Evolutionary conservation across 495 filamentous ascomycete species (phyloP), one percentile per base, ranked within the genome.

Genomic region (Acidiella bohemica): DNA sequence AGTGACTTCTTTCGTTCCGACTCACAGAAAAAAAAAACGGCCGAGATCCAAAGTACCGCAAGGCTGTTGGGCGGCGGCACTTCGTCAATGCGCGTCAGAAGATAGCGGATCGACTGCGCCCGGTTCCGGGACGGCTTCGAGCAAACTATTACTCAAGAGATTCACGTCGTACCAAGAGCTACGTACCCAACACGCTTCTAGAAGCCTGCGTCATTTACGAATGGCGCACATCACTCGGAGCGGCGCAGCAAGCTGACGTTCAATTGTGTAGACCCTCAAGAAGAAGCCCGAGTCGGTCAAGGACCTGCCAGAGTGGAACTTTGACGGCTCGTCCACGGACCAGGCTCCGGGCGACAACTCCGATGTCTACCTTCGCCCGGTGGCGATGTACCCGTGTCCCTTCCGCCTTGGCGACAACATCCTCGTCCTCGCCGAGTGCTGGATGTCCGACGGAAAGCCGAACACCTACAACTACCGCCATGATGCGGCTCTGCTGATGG

Each of bases 391-490:
- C 73, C 84, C 88, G 47, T 87, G 95, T 44, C 90, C 90, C 33
- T 87, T 95, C 83, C 81, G 90, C 49, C 49, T 71, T 67, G 61
- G 61, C 19, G 67, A 68, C 67, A 95, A 95, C 72, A 80, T 95
- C 61, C 75, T 87, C 51, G 90, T 97, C 44, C 80, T 97, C 56
- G 73, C 75, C 57, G 90, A 97, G 68, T 92, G 82, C 70, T 96
- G 85, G 86, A 85, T 93, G 58, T 64, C 79, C 54, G 88, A 96
- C 68, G 90, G 92, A 59, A 84, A 78, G 53, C 90, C 90, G 62
- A 97, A 97, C 78, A 88, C 90, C 65, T 96, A 76, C 81, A 97
- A 96, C 76, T 78, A 81, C 81, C 84, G 90, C 47, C 83, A 92
- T 54, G 86, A 92, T 50, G 78, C 77, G 52, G 73, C 71, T 57